A percentile compares a stretch with the other conserved stretches of the same genome.
These are phyloP conservation scores for Pseudocercospora fijiensis DNA, from an alignment of 2,329 filamentous ascomycete genomes.

Conservation along the genomic window DNA sequence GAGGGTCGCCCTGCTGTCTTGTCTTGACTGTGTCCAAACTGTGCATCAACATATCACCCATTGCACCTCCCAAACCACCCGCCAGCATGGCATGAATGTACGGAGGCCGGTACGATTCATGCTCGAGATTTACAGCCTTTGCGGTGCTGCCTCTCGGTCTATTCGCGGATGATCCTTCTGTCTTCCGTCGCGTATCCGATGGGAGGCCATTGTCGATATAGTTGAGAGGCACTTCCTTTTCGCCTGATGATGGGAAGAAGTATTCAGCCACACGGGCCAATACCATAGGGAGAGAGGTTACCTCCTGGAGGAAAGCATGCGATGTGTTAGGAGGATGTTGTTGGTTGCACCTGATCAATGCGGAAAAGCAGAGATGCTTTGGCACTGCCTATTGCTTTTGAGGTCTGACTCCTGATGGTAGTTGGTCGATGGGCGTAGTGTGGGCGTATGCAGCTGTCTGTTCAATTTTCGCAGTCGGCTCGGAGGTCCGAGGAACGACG, in stretches of 20 bases:
- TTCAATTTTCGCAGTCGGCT: not conserved
- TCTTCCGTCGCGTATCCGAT: slow-evolving; percentile 34
- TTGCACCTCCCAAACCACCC: slow-evolving; percentile 86
- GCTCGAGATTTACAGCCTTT: slow-evolving; percentile 34
- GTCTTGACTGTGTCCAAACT: slow-evolving; percentile 98
- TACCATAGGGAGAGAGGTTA: slow-evolving; percentile 45
- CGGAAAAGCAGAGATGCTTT: not conserved
- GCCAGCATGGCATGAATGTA: slow-evolving; percentile 76
- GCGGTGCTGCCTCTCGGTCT: slow-evolving; percentile 14
- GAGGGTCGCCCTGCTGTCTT: slow-evolving; percentile 91
- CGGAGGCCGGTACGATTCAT: slow-evolving; percentile 48
- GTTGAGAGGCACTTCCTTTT: slow-evolving; percentile 32
- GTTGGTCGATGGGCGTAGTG: not conserved
- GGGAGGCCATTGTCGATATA: slow-evolving; percentile 41
- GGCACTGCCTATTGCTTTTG: not conserved
- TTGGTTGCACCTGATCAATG: not conserved
- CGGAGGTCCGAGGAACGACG: not conserved
- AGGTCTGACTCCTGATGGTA: not conserved
- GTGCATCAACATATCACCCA: slow-evolving; percentile 97
- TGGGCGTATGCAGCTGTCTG: not conserved
- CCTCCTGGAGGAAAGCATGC: slow-evolving; percentile 27
- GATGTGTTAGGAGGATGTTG: slow-evolving; percentile 3
- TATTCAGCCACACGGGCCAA: slow-evolving; percentile 52
- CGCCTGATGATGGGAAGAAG: slow-evolving; percentile 40
- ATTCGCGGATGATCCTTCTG: slow-evolving; percentile 39